Evolutionary conservation across 2,329 filamentous ascomycete species (phyloP).

Genomic region (Fusarium abutilonis): DNA sequence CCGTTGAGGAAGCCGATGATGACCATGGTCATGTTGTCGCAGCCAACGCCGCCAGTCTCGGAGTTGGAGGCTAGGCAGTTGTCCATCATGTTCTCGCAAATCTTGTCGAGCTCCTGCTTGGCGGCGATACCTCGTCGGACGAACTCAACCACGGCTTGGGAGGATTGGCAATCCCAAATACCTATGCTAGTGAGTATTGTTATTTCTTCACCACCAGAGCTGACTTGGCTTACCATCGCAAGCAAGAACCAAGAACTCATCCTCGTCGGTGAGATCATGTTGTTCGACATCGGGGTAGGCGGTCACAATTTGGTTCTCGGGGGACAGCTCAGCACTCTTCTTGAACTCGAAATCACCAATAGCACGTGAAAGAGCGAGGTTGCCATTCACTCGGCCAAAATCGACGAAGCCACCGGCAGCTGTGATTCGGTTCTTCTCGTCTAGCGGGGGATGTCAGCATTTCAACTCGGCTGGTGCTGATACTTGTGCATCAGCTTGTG

Average conservation of each 20-base stretch:
- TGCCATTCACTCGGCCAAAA: conserved; percentile 98
- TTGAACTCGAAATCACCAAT: conserved; percentile 99
- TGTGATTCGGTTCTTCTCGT: conserved; percentile 94
- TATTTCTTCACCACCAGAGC: conserved; percentile 11
- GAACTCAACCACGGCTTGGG: conserved; percentile 96
- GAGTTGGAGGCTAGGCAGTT: conserved; percentile 98
- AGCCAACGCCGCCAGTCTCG: conserved; percentile 96
- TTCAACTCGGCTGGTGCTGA: conserved; percentile 24
- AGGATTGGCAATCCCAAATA: conserved; percentile 99
- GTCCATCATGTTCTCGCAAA: conserved; percentile 99
- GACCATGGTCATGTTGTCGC: conserved; percentile 99
- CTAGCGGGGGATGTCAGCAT: conserved; percentile 57
- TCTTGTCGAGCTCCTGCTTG: conserved; percentile 92
- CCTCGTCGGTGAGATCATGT: conserved; percentile 90
- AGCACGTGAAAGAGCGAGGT: conserved; percentile 93
- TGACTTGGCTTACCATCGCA: conserved; percentile 77
- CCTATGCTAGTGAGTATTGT: conserved; percentile 63
- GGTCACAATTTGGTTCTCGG: conserved; percentile 99
- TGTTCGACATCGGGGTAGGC: conserved; percentile 94
- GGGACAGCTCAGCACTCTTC: conserved; percentile 95
- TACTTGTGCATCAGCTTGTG: conserved; percentile 23
- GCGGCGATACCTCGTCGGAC: conserved; percentile 95
- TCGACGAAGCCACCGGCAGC: conserved; percentile 98
- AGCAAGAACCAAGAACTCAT: conserved; percentile 93
- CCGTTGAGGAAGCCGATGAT: conserved; percentile 89